Conservation (phyloP, 768 basidiomycete genomes). For the Amanita muscaria region DNA sequence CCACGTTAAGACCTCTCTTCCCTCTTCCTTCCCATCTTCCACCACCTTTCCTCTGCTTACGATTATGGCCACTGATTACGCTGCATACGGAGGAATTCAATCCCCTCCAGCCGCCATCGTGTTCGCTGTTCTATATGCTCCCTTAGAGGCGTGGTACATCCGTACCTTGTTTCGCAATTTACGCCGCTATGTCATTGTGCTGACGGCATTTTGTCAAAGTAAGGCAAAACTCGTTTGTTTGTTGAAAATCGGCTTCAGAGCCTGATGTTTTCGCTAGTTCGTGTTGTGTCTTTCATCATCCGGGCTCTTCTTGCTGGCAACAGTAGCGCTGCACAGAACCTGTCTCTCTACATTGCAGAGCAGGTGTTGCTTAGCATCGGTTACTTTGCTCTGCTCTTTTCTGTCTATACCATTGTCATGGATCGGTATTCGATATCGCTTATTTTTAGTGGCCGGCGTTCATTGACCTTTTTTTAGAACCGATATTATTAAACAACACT, state of each 20-base stretch:
- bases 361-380: constrained; percentile 32
- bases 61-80: constrained; percentile 22
- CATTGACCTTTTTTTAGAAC: background rate
- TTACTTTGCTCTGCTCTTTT: constrained; percentile 35
- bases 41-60: no score
- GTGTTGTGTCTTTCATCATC: constrained; percentile 30
- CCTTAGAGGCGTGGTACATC: constrained; percentile 23
- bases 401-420: constrained; percentile 31
- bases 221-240: constrained; percentile 13
- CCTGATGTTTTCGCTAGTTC: constrained; percentile 21
- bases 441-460: no score
- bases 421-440: constrained; percentile 26
- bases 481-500: background rate
- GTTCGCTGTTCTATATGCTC: constrained; percentile 28
- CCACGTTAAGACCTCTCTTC: no score
- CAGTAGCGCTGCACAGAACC: constrained; percentile 21
- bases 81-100: constrained; percentile 23
- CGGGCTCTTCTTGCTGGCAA: constrained; percentile 28
- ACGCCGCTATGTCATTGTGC: constrained; percentile 17
- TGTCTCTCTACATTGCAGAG: constrained; percentile 28
- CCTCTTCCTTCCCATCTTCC: no score
- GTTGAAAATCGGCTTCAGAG: background rate
- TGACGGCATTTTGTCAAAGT: constrained; percentile 32
- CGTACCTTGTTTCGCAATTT: constrained; percentile 17
- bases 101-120: constrained; percentile 26